These are phyloP conservation scores for Cenchrus americanus DNA, from an alignment of 176 grass and related monocot species.

Conservation along the genomic window DNA sequence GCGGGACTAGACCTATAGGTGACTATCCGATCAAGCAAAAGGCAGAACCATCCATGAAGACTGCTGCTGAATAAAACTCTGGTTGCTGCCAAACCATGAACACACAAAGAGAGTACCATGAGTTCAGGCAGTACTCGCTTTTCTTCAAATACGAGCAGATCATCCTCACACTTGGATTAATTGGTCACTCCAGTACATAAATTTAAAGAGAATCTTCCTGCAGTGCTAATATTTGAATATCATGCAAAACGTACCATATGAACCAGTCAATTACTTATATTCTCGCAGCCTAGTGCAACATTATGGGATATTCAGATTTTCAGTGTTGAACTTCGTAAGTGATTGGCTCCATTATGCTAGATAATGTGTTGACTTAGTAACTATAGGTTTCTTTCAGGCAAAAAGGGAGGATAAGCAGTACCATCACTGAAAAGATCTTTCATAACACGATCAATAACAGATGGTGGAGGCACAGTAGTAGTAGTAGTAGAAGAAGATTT, in stretches of 20 bases:
- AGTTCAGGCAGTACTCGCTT: background rate
- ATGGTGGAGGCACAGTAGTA: constrained; percentile 77
- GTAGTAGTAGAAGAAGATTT: constrained; percentile 64
- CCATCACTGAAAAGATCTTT: constrained; percentile 95
- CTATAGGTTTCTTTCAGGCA: constrained; percentile 32
- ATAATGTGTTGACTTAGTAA: constrained; percentile 15
- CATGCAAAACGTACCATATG: constrained; percentile 2
- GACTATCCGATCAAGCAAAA: constrained; percentile 9
- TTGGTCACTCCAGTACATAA: background rate
- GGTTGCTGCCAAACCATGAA: background rate
- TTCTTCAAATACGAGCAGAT: background rate
- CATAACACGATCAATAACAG: constrained; percentile 84
- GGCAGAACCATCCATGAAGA: background rate
- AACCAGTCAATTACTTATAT: background rate
- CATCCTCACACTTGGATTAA: background rate
- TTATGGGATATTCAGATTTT: background rate
- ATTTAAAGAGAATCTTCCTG: background rate
- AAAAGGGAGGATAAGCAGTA: constrained; percentile 45
- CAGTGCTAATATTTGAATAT: constrained; percentile 15
- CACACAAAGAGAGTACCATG: constrained; percentile 4
- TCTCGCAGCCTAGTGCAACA: background rate
- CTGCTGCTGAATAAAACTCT: background rate
- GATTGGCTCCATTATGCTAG: constrained; percentile 15
- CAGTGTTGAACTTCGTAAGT: background rate
- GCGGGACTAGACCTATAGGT: constrained; percentile 2